Conservation (phyloP, 176 grass and related monocot species). For the Musa beccarii region DNA sequence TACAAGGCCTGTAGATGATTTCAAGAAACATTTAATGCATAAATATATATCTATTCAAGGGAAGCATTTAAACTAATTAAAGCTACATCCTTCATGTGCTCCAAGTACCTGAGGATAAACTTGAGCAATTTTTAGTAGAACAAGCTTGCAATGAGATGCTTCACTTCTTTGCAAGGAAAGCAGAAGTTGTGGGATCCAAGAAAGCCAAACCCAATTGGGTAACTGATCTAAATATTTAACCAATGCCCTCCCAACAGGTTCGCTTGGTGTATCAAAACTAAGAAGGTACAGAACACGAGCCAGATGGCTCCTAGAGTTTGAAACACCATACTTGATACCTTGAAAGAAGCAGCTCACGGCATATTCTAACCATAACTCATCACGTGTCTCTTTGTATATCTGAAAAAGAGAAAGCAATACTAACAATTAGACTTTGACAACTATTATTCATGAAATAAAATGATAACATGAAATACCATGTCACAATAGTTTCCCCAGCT, state of each 20-base stretch:
- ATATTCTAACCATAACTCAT: constrained; percentile 92
- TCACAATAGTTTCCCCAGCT: constrained; percentile 99
- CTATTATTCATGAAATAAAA: neutral
- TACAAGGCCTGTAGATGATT: constrained; percentile 69
- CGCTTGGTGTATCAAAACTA: constrained; percentile 91
- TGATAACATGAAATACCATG: constrained; percentile 47
- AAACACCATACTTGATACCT: constrained; percentile 87
- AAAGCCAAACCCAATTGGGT: constrained; percentile 98
- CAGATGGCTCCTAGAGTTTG: constrained; percentile 90
- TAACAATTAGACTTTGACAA: neutral
- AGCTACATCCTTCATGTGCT: neutral
- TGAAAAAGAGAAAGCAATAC: constrained; percentile 18
- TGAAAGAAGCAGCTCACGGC: constrained; percentile 94
- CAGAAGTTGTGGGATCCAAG: constrained; percentile 96
- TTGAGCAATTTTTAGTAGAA: constrained; percentile 96
- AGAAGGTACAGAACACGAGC: constrained; percentile 92
- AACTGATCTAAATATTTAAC: constrained; percentile 97
- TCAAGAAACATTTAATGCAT: constrained; percentile 6
- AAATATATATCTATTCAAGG: neutral
- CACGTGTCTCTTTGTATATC: constrained; percentile 88
- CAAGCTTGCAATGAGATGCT: constrained; percentile 90
- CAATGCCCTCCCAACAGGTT: constrained; percentile 80
- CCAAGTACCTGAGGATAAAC: constrained; percentile 83
- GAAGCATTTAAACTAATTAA: neutral
- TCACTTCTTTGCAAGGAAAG: constrained; percentile 88